A percentile compares a stretch with the other conserved stretches of the same genome.
phyloP scores from a whole-genome alignment of 1,284 basidiomycete species.

The Papiliotrema nemorosa region DNA sequence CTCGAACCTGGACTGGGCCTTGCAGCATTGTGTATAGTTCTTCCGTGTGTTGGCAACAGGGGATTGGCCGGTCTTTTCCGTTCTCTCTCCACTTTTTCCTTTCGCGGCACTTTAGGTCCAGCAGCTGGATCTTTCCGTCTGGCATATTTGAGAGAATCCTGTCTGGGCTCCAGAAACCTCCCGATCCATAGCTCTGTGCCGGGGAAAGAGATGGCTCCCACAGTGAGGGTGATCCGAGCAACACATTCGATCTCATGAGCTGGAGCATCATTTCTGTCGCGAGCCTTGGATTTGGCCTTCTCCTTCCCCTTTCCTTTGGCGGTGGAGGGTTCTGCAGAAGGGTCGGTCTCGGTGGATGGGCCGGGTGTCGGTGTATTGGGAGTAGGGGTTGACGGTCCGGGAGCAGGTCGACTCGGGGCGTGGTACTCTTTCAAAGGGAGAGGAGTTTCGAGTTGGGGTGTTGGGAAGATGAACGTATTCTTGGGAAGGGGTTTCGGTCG shows the following conservation, averaged over 20 bases:
- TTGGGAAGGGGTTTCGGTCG: slow-evolving; percentile 29
- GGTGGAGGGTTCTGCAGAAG: neutral
- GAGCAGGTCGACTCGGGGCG: neutral
- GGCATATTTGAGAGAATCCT: slow-evolving; percentile 13
- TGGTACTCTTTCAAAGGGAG: slow-evolving; percentile 32
- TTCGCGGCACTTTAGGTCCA: slow-evolving; percentile 1
- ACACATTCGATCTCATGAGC: slow-evolving; percentile 47
- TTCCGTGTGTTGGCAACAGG: no score
- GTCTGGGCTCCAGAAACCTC: slow-evolving; percentile 37
- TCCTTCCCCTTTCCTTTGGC: slow-evolving; percentile 2
- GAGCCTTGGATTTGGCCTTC: slow-evolving; percentile 7
- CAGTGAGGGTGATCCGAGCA: slow-evolving; percentile 32
- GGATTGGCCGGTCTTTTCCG: slow-evolving; percentile 2
- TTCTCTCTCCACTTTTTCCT: neutral
- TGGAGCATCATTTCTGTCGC: slow-evolving; percentile 24
- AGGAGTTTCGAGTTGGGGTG: slow-evolving; percentile 25
- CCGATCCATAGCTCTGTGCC: slow-evolving; percentile 45
- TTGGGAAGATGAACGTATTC: slow-evolving; percentile 37
- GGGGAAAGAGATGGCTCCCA: slow-evolving; percentile 41
- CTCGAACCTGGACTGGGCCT: no score
- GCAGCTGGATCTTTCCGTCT: no score
- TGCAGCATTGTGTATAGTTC: no score
- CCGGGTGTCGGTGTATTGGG: slow-evolving; percentile 1
- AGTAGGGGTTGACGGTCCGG: neutral
- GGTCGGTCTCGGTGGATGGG: slow-evolving; percentile 1